Evolutionary conservation across 352 stramenopile genomes (phyloP).

Genomic region (Phytophthora podocarpi): DNA sequence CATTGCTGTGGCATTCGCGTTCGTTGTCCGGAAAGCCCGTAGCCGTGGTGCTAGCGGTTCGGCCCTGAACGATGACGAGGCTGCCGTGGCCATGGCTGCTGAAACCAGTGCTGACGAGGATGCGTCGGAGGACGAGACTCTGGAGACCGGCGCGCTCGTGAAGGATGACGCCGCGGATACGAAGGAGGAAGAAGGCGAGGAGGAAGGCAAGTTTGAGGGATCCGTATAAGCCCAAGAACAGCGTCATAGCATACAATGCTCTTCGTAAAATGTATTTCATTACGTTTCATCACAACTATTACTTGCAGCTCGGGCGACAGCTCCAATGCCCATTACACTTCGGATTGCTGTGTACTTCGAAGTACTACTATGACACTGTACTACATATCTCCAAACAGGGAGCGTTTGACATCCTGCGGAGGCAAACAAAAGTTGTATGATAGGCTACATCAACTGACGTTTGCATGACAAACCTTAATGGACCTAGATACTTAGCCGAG

Average conservation of each 20-base stretch:
- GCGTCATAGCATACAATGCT: conserved; percentile 23
- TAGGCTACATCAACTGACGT: too few species aligned
- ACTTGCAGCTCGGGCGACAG: background rate
- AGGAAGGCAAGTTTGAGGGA: conserved; percentile 61
- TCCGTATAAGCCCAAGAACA: conserved; percentile 42
- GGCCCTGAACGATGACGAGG: conserved; percentile 41
- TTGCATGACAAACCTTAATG: too few species aligned
- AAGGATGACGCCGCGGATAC: conserved; percentile 30
- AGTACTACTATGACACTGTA: too few species aligned
- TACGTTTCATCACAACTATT: conserved; percentile 12
- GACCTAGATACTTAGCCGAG: background rate
- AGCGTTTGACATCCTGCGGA: too few species aligned
- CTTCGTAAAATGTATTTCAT: conserved; percentile 34
- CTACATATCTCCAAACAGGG: too few species aligned
- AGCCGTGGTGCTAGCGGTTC: conserved; percentile 21
- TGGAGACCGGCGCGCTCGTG: conserved; percentile 36
- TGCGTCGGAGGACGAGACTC: conserved; percentile 36
- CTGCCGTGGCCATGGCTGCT: conserved; percentile 41
- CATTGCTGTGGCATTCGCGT: conserved; percentile 33
- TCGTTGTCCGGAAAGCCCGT: conserved; percentile 34
- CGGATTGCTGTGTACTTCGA: too few species aligned
- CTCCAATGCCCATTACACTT: too few species aligned
- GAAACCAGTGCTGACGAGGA: conserved; percentile 41
- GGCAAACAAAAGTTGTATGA: too few species aligned
- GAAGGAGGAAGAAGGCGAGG: conserved; percentile 29